Base-by-base conservation (phyloP, 305 asterid species). In the Plantago lanceolata region DNA sequence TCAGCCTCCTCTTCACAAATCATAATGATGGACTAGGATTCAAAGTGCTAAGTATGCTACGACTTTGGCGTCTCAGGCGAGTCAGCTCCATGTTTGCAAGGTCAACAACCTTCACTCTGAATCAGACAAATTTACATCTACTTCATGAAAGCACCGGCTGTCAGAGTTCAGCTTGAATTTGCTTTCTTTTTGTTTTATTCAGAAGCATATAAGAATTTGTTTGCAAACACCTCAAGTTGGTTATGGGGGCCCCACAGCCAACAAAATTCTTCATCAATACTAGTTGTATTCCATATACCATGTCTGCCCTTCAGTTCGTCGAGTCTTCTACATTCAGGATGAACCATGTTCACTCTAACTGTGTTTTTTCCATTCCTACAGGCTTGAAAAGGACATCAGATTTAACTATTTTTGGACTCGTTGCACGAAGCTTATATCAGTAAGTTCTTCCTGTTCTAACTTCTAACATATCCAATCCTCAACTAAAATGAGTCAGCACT, bases 401-500 rank as follows among this genome's bases (percentile, higher is more conserved):
- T 88, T 90, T 63, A 86, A 78, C 85, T 91, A 91, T 63, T 91
- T 91, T 92, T 88, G 97, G 97, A 91, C 85, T 40, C 92, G 97
- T 17, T 88, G 96, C 78, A 84, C 94, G 28, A 91, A 91, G 67
- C 95, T 91, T 63, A 12, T 81, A 47, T 78, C 96, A 6, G 98
- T 88, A 76, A 86, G 95, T 63, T 5, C 26, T 48, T 57, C n/a
- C 18, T 57, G 8, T 28, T 11, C 18, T 18, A 14, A 59, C 45
- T 53, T 29, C 4, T 17, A 29, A 29, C 9, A 56, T 40, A 40
- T 48, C 17, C 17, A 21, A 26, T 14, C 17, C 63, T 35, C 40
- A 26, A 12, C 6, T 49, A 11, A 35, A 40, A 3, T 37, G 31
- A 31, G 37, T 31, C 17, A 8, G 17, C 43, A 44, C 19, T 28